Evolutionary conservation across 164 flowering plant species (phyloP).

Genomic region (Dillenia suffruticosa): DNA sequence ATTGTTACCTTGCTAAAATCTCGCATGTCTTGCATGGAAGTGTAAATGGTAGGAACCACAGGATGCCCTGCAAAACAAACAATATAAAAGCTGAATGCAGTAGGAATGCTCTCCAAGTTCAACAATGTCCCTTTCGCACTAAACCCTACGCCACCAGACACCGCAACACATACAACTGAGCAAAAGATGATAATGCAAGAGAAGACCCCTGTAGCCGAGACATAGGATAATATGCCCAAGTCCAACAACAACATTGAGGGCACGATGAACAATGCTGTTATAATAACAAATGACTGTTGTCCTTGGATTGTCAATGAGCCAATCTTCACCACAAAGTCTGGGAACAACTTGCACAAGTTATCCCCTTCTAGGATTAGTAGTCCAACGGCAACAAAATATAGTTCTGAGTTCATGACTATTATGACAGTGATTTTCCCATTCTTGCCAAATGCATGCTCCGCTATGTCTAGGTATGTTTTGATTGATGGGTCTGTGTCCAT

Average conservation of each 20-base stretch:
- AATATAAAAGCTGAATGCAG: slow-evolving; percentile 37
- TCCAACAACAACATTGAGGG: slow-evolving; percentile 47
- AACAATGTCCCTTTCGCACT: slow-evolving; percentile 28
- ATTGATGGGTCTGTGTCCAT: slow-evolving; percentile 39
- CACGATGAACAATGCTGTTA: slow-evolving; percentile 35
- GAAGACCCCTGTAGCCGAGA: slow-evolving; percentile 52
- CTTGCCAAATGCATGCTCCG: slow-evolving; percentile 65
- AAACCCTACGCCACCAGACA: slow-evolving; percentile 47
- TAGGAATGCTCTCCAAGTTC: slow-evolving; percentile 37
- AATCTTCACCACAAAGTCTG: slow-evolving; percentile 17
- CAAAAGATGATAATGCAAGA: slow-evolving; percentile 28
- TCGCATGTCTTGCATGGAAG: slow-evolving; percentile 45
- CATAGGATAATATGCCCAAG: slow-evolving; percentile 37
- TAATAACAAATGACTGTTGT: slow-evolving; percentile 29
- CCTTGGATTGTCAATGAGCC: slow-evolving; percentile 27
- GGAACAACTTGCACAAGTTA: slow-evolving; percentile 55
- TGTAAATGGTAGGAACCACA: slow-evolving; percentile 47
- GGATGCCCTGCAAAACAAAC: slow-evolving; percentile 56
- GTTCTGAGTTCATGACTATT: slow-evolving; percentile 50
- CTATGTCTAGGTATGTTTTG: slow-evolving; percentile 59
- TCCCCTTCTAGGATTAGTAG: slow-evolving; percentile 84
- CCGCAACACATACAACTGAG: slow-evolving; percentile 44
- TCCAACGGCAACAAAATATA: slow-evolving; percentile 61
- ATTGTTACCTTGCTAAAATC: slow-evolving; percentile 56
- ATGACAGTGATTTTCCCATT: slow-evolving; percentile 47